Base-by-base conservation (phyloP, 75 land plant species). In the Selaginella tamariscina region DNA sequence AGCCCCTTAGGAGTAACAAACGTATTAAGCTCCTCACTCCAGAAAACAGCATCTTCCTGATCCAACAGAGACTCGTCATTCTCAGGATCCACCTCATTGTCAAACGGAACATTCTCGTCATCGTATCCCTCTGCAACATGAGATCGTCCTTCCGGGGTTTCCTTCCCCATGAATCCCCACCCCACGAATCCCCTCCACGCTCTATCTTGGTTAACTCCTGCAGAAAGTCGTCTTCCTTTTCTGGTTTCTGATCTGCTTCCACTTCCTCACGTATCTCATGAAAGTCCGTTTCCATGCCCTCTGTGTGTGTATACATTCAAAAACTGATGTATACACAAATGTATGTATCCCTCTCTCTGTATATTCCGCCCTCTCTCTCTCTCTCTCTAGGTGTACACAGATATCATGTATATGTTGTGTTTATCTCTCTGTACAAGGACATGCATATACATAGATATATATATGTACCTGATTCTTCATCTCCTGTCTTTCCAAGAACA, bases 11-110 rank as follows among this genome's bases (percentile, higher is more conserved):
- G 62, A 23, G 62, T 59, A 8, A 59, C 62, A 59, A 59, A 59
- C 26, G 5, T 59, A 8, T 59, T 2, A n/a, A 59, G 62, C 62
- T 59, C 62, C 23, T 59, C 62, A n/a, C 26, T 59, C 62, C 62
- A 59, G 23, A 59, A 59, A n/a, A 59, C 26, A 2, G 62, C 62
- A 9, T 59, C 62, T 2, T 59, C 62, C 8, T 59, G 27, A 59
- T 59, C 26, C 26, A 59, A 23, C 26, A 59, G 2, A 5, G 27
- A 23, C 62, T 59, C 62, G 26, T 59, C 18, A n/a, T 59, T 59
- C 21, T 59, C 62, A 2, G 62, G 62, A 59, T 59, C 62, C 8
- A 59, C 23, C 2, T 21, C 23, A 5, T 59, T 21, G 62, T 59
- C 62, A 9, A 23, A 23, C 62, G 26, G 21, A 2, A 23, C 24